Percentiles rank a stretch among this genome's conserved stretches.
Conservation (phyloP, 2,329 filamentous ascomycete genomes). For the Parastagonospora avenae region DNA sequence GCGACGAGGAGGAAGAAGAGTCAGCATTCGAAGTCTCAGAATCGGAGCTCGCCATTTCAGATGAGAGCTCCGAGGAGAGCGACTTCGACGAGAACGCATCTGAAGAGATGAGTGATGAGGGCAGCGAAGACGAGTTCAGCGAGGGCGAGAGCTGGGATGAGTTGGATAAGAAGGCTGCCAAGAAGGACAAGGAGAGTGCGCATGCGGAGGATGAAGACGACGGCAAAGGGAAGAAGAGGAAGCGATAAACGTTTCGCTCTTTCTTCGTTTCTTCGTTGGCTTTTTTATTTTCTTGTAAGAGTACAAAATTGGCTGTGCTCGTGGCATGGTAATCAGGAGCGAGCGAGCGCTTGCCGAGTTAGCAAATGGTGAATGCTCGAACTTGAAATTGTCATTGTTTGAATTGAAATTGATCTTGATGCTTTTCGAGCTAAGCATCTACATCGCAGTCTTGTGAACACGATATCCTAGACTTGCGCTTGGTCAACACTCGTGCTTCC, state of each 20-base stretch:
- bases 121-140: constrained; percentile 58
- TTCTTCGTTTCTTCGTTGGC: background rate
- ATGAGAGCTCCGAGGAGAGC: constrained; percentile 83
- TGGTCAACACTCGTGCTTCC: too few relatives aligned
- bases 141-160: constrained; percentile 91
- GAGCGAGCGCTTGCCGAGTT: too few relatives aligned
- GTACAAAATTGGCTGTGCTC: background rate
- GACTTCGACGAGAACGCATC: constrained; percentile 92
- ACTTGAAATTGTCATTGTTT: too few relatives aligned
- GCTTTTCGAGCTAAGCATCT: too few relatives aligned
- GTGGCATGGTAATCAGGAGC: too few relatives aligned
- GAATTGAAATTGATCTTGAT: too few relatives aligned
- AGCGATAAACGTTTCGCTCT: constrained; percentile 19
- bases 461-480: too few relatives aligned
- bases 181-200: constrained; percentile 63
- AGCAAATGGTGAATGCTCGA: too few relatives aligned
- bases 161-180: constrained; percentile 81
- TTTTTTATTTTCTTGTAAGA: constrained; percentile 4
- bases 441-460: too few relatives aligned
- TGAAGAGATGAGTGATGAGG: constrained; percentile 75
- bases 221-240: constrained; percentile 74
- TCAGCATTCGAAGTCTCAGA: constrained; percentile 91
- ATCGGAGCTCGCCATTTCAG: constrained; percentile 72
- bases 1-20: constrained; percentile 80
- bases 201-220: constrained; percentile 57